Evolutionary conservation across 768 basidiomycete genomes (phyloP), one percentile per base, ranked within the genome.

Genomic region (Panaeolus papilionaceus): DNA sequence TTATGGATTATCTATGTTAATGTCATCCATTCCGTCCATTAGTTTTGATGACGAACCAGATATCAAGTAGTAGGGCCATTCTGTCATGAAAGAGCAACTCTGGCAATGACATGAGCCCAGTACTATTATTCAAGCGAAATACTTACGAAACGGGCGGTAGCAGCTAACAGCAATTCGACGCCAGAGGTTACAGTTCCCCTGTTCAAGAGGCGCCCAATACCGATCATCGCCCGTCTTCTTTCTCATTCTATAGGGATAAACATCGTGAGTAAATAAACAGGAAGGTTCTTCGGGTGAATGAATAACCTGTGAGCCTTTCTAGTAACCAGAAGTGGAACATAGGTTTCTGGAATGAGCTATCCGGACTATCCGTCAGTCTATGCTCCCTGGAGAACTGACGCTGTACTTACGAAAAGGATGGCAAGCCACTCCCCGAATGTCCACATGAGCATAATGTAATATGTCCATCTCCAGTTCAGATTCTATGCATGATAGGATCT

Each of bases 381-480:
- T 26, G 28, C 28, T 1, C 44, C 8, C 26, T 14, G 2, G 23
- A 40, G 12, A 47, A 40, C 3, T 14, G 18, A 38, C 28, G 14
- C 11, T 12, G 26, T 11, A 76, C 84, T 70, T 69, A 90, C 89
- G 49, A 85, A 26, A 61, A 88, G 72, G 8, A 95, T 77, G 0
- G 85, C 79, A 8, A 85, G 62, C 9, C 83, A 76, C 74, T 92
- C 83, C 2, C 77, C 77, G 61, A 85, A 87, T 0, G 85, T 81
- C 94, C 93, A 95, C 23, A 91, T 91, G 1, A 89, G 68, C 66
- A 90, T 75, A 16, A 91, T 77, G 66, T 89, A 87, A 78, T 89
- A 95, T 0, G 92, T 92, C 93, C 93, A 95, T 67, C 91, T 78
- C 92, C 91, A 92, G 58, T 83, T 71, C 1, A 83, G 68, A 70